Evolutionary conservation across 495 filamentous ascomycete species (phyloP).

Genomic region (Achaetomiella virescens): DNA sequence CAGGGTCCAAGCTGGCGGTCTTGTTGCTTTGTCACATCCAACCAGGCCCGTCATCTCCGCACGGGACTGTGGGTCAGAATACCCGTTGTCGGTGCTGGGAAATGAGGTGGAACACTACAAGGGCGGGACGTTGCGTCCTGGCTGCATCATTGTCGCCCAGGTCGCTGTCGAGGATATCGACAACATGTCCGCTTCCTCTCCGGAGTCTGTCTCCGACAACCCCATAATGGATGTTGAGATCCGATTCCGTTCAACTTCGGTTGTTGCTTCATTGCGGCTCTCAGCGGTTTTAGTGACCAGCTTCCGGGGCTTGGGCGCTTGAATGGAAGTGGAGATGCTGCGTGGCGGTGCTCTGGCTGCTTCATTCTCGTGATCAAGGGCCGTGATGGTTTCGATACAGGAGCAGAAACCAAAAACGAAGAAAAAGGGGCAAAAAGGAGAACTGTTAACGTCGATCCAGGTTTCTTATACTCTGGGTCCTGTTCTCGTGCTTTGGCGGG

Average conservation of each 20-base stretch:
- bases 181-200: too few species aligned
- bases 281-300: neutral
- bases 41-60: neutral
- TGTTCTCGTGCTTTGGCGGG: neutral
- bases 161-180: too few species aligned
- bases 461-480: neutral
- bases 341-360: neutral
- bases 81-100: too few species aligned
- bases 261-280: neutral
- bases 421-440: conserved; percentile 1
- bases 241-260: too few species aligned
- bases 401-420: neutral
- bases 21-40: neutral
- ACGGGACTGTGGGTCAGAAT: neutral
- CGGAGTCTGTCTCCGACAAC: too few species aligned
- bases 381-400: neutral
- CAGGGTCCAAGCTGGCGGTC: neutral
- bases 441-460: neutral
- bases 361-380: neutral
- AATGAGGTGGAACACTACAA: too few species aligned
- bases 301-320: neutral
- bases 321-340: neutral
- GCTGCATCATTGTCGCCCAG: too few species aligned
- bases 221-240: too few species aligned
- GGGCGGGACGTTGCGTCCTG: too few species aligned